Conservation (phyloP, 805 yeast genomes). For the Kuraishia piskuri region DNA sequence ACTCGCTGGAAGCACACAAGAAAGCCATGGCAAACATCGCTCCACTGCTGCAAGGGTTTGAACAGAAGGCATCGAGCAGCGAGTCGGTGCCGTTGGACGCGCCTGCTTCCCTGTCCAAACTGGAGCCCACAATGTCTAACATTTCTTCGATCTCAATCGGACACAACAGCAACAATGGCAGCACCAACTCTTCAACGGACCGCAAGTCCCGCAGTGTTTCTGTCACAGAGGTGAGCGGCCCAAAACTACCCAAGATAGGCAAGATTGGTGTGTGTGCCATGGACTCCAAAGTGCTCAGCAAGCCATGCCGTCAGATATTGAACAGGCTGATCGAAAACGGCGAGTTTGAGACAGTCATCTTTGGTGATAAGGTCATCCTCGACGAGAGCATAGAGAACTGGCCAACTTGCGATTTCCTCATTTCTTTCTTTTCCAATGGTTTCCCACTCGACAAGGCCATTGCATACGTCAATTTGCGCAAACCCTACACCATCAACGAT, state of each 20-base stretch:
- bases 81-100: slow-evolving; percentile 14
- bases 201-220: slow-evolving; percentile 21
- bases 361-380: slow-evolving; percentile 93
- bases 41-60: slow-evolving; percentile 63
- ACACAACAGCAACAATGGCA: neutral
- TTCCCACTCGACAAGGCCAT: slow-evolving; percentile 96
- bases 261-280: slow-evolving; percentile 98
- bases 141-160: slow-evolving; percentile 5
- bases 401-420: slow-evolving; percentile 97
- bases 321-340: slow-evolving; percentile 85
- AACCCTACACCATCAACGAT: slow-evolving; percentile 87
- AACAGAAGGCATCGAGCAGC: slow-evolving; percentile 55
- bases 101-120: slow-evolving; percentile 1
- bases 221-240: slow-evolving; percentile 31
- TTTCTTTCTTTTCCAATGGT: slow-evolving; percentile 91
- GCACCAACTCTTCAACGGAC: neutral
- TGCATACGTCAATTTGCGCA: slow-evolving; percentile 76
- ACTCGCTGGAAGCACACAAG: slow-evolving; percentile 26
- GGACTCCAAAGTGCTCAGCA: slow-evolving; percentile 93
- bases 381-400: slow-evolving; percentile 93
- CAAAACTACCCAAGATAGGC: slow-evolving; percentile 66
- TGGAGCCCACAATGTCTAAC: slow-evolving; percentile 6
- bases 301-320: slow-evolving; percentile 89
- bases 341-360: slow-evolving; percentile 92
- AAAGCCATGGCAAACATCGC: slow-evolving; percentile 75